Conservation (phyloP, 768 basidiomycete species). For the Leccinellum luteum region DNA sequence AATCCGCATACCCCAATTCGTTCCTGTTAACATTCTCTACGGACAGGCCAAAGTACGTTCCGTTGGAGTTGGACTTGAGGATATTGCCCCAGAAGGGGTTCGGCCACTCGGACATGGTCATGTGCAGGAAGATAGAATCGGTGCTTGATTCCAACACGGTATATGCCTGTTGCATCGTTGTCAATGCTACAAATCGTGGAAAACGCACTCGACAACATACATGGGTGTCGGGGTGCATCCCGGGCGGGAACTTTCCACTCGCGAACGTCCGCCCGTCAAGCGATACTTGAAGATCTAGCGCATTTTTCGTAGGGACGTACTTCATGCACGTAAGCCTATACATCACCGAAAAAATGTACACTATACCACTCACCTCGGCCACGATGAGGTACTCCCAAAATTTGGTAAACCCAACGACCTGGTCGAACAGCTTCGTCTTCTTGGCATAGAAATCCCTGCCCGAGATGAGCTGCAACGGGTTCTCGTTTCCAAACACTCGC, state of each 20-base stretch:
- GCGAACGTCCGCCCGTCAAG: slow-evolving; percentile 87
- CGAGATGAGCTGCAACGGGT: slow-evolving; percentile 75
- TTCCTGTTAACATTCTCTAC: slow-evolving; percentile 91
- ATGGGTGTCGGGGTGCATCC: slow-evolving; percentile 86
- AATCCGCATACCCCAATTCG: slow-evolving; percentile 84
- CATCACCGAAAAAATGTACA: background rate
- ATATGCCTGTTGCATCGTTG: slow-evolving; percentile 59
- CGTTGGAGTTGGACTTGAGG: slow-evolving; percentile 96
- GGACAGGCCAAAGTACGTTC: slow-evolving; percentile 92
- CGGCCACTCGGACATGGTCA: slow-evolving; percentile 82
- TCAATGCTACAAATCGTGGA: background rate
- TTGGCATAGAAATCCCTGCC: slow-evolving; percentile 71
- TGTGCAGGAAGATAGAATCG: slow-evolving; percentile 89
- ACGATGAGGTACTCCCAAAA: slow-evolving; percentile 97
- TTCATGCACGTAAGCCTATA: slow-evolving; percentile 31
- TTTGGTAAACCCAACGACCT: slow-evolving; percentile 93
- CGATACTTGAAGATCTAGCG: slow-evolving; percentile 87
- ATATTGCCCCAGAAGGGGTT: slow-evolving; percentile 86
- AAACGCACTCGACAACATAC: slow-evolving; percentile 43
- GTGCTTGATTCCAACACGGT: slow-evolving; percentile 95
- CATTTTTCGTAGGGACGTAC: slow-evolving; percentile 51
- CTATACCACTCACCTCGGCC: slow-evolving; percentile 65
- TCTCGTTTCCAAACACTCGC: slow-evolving; percentile 47
- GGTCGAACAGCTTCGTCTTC: slow-evolving; percentile 76
- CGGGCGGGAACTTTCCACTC: slow-evolving; percentile 84